These are phyloP conservation scores for Phaeotremella fagi DNA, from an alignment of 768 basidiomycete species.

Conservation along the genomic window DNA sequence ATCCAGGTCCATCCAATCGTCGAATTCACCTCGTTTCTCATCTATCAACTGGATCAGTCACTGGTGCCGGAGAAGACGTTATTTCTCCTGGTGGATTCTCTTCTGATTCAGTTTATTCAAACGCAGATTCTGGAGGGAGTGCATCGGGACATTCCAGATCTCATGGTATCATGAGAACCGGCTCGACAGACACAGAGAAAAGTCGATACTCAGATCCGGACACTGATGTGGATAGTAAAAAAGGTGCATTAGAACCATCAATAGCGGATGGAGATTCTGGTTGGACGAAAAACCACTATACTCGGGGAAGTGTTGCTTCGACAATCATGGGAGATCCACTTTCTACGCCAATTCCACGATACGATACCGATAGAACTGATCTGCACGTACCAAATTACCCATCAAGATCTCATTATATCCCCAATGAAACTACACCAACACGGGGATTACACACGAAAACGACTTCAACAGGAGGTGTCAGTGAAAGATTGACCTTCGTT, in stretches of 20 bases:
- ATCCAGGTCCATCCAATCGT: conserved; percentile 5
- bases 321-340: not conserved
- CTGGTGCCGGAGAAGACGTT: not conserved
- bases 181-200: not conserved
- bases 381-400: not conserved
- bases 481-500: conserved; percentile 9
- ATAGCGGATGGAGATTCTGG: not conserved
- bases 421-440: not conserved
- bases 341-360: not conserved
- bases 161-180: not conserved
- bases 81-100: not conserved
- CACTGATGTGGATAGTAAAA: not conserved
- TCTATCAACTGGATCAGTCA: conserved; percentile 3
- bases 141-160: not conserved
- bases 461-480: not conserved
- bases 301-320: not conserved
- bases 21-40: conserved; percentile 4
- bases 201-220: not conserved
- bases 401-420: not conserved
- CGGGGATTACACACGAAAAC: not conserved
- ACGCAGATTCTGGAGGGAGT: not conserved
- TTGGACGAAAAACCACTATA: not conserved
- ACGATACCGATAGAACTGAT: conserved; percentile 1
- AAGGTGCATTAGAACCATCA: not conserved
- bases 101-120: not conserved